Conservation (phyloP, 805 yeast species). For the Sugiyamaella qingdaonensis region DNA sequence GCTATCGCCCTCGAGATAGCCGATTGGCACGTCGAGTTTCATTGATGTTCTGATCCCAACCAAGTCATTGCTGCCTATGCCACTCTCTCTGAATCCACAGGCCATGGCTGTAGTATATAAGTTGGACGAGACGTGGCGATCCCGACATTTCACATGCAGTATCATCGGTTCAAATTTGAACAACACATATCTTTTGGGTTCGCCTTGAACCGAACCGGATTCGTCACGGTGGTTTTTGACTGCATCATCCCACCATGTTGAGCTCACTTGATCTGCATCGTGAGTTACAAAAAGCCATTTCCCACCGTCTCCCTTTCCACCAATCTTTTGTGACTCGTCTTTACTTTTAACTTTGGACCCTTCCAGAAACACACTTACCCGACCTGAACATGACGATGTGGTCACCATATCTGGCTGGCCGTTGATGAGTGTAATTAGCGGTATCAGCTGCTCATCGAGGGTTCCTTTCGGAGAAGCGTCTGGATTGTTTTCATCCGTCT, state of each 20-base stretch:
- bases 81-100: constrained; percentile 84
- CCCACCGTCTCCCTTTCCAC: constrained; percentile 85
- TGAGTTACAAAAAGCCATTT: constrained; percentile 81
- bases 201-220: background rate
- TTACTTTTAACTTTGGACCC: constrained; percentile 47
- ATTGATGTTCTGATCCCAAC: constrained; percentile 77
- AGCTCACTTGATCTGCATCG: constrained; percentile 43
- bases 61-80: constrained; percentile 72
- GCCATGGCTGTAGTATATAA: constrained; percentile 70
- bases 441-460: constrained; percentile 69
- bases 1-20: constrained; percentile 41
- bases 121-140: constrained; percentile 51
- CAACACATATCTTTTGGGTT: constrained; percentile 46
- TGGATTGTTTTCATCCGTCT: constrained; percentile 40
- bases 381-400: constrained; percentile 84
- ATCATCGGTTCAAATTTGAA: constrained; percentile 85
- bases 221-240: constrained; percentile 23
- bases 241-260: constrained; percentile 26
- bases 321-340: constrained; percentile 41
- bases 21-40: constrained; percentile 73
- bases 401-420: constrained; percentile 65
- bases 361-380: constrained; percentile 77
- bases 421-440: constrained; percentile 67
- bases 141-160: constrained; percentile 75
- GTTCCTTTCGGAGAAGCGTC: constrained; percentile 74